Base-by-base conservation (phyloP, 257 asterid species). In the Forsythia suspensa region DNA sequence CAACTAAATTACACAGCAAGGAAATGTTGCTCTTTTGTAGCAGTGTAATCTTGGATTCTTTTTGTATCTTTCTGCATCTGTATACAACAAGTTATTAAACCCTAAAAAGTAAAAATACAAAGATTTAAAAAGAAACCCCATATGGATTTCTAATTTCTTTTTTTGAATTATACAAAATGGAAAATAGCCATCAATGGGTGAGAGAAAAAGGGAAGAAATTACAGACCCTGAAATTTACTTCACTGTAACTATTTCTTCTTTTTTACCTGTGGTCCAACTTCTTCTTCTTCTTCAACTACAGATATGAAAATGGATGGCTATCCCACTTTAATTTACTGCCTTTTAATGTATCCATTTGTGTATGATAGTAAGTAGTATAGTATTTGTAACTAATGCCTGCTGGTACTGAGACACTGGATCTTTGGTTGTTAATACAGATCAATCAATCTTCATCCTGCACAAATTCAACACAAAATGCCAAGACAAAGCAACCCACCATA, bases 291-390 rank as follows among this genome's bases (percentile, higher is more conserved):
- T 86, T 87, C 82, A 82, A 72, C 95, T 85, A 88, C 84, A 74
- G 82, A 84, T 75, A 81, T 80, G 83, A 77, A 77, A n/a, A 57
- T 57, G 66, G 66, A 57, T 57, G 66, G 66, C 34, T 59, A 36
- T 57, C 66, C 66, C 66, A 57, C 66, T 57, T 57, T 57, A 81
- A 80, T 86, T 84, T 80, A 77, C 85, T 84, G 85, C 88, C 83
- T 82, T 73, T 76, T 70, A 82, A 84, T 86, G 87, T 87, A 88
- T 82, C 84, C 88, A 84, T 90, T 84, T 79, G 75, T 79, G 75
- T 87, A 79, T 87, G 79, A 83, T 78, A 81, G 83, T 84, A 86
- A 78, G 29, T 86, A 82, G 87, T 84, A 88, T 81, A 86, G 82
- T 80, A 65, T 82, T 79, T 77, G 80, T 83, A 78, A 73, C 44